phyloP scores from a whole-genome alignment of 2,329 filamentous ascomycete species.

The Metarhizium anisopliae region DNA sequence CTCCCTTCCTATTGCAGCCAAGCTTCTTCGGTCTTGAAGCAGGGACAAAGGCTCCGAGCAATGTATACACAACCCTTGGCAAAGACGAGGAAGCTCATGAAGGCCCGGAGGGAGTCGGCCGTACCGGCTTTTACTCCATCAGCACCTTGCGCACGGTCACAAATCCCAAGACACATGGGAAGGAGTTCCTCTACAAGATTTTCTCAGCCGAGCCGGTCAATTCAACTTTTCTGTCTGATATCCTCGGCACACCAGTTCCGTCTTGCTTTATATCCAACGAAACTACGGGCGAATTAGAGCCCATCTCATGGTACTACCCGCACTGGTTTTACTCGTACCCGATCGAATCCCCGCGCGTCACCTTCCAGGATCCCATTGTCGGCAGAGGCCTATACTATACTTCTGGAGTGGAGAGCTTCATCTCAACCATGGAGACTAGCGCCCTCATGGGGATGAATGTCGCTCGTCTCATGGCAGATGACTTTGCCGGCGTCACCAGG shows the following conservation, averaged over 20 bases:
- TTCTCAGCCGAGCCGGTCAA: slow-evolving; percentile 50
- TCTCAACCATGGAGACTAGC: slow-evolving; percentile 96
- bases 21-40: slow-evolving; percentile 60
- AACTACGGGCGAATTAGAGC: slow-evolving; percentile 25
- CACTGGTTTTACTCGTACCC: slow-evolving; percentile 82
- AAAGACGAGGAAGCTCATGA: slow-evolving; percentile 41
- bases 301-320: slow-evolving; percentile 68
- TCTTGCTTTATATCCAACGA: slow-evolving; percentile 27
- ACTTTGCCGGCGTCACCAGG: slow-evolving; percentile 27
- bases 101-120: slow-evolving; percentile 54
- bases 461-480: slow-evolving; percentile 60
- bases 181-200: slow-evolving; percentile 56
- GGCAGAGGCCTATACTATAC: slow-evolving; percentile 61
- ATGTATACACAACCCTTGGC: slow-evolving; percentile 75
- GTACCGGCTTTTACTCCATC: slow-evolving; percentile 76
- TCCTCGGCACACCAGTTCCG: slow-evolving; percentile 42
- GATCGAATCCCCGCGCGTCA: slow-evolving; percentile 70
- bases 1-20: slow-evolving; percentile 62
- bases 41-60: slow-evolving; percentile 54
- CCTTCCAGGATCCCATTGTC: slow-evolving; percentile 73
- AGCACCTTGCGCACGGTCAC: slow-evolving; percentile 58
- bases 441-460: slow-evolving; percentile 86
- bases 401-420: slow-evolving; percentile 80
- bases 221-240: slow-evolving; percentile 39
- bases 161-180: slow-evolving; percentile 47